phyloP scores from a whole-genome alignment of 768 basidiomycete species.

The Candolleomyces aberdarensis region DNA sequence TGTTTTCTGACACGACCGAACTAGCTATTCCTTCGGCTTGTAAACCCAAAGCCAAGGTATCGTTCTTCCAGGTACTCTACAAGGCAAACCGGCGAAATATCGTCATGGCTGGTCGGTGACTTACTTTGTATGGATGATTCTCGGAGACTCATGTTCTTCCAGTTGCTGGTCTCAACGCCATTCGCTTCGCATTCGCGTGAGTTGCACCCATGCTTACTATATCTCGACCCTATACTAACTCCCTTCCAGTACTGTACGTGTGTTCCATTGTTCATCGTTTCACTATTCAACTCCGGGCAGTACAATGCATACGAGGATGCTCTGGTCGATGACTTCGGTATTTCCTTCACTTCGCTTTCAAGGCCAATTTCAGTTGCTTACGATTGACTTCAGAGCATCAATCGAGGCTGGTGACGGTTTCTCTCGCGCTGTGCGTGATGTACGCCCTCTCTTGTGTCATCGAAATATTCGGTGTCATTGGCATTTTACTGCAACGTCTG shows the following conservation, averaged over 20 bases:
- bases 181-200: conserved; percentile 36
- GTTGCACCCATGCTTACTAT: conserved; percentile 13
- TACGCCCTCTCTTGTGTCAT: conserved; percentile 29
- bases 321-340: conserved; percentile 24
- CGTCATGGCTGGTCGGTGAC: conserved; percentile 32
- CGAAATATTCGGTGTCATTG: conserved; percentile 30
- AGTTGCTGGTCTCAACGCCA: conserved; percentile 39
- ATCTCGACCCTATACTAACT: not conserved
- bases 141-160: not conserved
- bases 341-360: conserved; percentile 12
- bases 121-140: not conserved
- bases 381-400: conserved; percentile 11
- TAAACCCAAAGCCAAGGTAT: conserved; percentile 20
- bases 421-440: conserved; percentile 37
- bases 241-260: conserved; percentile 22
- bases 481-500: conserved; percentile 27
- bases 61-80: conserved; percentile 35
- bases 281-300: conserved; percentile 13
- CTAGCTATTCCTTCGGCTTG: conserved; percentile 19
- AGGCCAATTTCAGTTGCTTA: not conserved
- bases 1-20: not conserved
- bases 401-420: conserved; percentile 25
- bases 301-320: conserved; percentile 34
- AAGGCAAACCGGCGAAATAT: conserved; percentile 39
- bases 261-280: not conserved